Base-by-base conservation (phyloP, 352 stramenopile genomes). In the Globisporangium heterothallicum region DNA sequence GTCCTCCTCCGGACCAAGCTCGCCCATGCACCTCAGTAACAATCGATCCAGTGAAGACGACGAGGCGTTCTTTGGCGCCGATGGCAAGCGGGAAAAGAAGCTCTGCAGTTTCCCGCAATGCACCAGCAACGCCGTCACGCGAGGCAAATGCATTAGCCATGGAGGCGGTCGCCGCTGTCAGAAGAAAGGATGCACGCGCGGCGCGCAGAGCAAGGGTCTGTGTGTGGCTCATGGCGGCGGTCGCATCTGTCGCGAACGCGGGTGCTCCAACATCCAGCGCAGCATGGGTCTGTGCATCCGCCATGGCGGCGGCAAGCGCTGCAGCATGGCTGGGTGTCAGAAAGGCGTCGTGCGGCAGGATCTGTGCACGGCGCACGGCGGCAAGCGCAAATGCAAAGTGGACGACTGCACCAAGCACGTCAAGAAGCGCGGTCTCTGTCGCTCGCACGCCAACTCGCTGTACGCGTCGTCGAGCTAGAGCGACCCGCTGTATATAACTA, bases 261-360 rank as follows among this genome's bases (percentile, higher is more conserved):
- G 84, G 9, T 91, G 84, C 55, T 87, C 78, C 22, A 92, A 92
- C 53, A 94, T 91, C 57, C 84, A 91, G 58, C 83, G 84, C 51
- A 92, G 78, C 58, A 91, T 94, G 70, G 84, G 84, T 7, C 64
- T 85, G 9, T 87, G 76, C 63, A 90, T 90, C 49, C 81, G 82
- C 48, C 84, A 94, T 59, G 81, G 84, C 24, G 84, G 84, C 24
- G 84, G 84, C 61, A 88, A 89, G 59, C 75, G 82, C 29, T 92
- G 80, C 68, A 88, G 72, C 32, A 70, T 92, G 49, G 67, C 81
- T 12, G 80, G 78, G 25, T 94, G 84, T 42, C 74, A 88, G 44
- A 94, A 91, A 50, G 83, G 84, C 18, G 84, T 91, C n/a, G 81
- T 92, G 48, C 79, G 84, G 13, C 83, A 92, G 64, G 82, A 91